Percentiles rank a stretch among this genome's conserved stretches.
Evolutionary conservation across 352 stramenopile genomes (phyloP).

Genomic region (Phytophthora pini): DNA sequence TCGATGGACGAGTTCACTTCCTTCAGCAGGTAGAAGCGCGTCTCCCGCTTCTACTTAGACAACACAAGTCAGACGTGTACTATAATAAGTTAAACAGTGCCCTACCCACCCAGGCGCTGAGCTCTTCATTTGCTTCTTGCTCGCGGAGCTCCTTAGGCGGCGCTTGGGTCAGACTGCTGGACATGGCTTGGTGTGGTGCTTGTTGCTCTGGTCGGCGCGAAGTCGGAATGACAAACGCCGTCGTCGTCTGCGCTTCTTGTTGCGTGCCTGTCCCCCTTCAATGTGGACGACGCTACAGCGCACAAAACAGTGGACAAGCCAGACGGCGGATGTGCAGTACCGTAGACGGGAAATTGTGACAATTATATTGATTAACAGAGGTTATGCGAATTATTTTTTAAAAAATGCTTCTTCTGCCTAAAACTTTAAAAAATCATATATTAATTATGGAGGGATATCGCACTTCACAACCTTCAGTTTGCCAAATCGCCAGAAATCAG

Average conservation of each 20-base stretch:
- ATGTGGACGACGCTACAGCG: conserved; percentile 6
- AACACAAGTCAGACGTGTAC: conserved; percentile 6
- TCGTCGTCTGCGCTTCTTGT: conserved; percentile 3
- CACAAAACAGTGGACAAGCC: conserved; percentile 1
- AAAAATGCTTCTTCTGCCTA: no score
- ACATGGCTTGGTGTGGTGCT: conserved; percentile 20
- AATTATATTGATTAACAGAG: no score
- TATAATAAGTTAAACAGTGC: not conserved
- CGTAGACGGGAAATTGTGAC: not conserved
- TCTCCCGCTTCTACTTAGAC: conserved; percentile 62
- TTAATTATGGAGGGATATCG: no score
- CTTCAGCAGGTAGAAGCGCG: conserved; percentile 64
- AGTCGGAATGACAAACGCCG: conserved; percentile 18
- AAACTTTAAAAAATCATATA: no score
- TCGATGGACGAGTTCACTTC: conserved; percentile 59
- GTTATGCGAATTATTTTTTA: no score
- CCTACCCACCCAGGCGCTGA: conserved; percentile 54
- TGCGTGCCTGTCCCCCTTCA: conserved; percentile 11
- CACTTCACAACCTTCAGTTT: no score
- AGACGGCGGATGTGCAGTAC: not conserved
- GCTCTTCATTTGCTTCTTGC: conserved; percentile 44
- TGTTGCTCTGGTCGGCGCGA: conserved; percentile 5
- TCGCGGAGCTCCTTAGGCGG: conserved; percentile 6
- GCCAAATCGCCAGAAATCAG: conserved; percentile 6
- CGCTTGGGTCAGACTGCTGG: conserved; percentile 28